phyloP scores from a whole-genome alignment of 306 rosid genomes.

The Dalbergia cochinchinensis region DNA sequence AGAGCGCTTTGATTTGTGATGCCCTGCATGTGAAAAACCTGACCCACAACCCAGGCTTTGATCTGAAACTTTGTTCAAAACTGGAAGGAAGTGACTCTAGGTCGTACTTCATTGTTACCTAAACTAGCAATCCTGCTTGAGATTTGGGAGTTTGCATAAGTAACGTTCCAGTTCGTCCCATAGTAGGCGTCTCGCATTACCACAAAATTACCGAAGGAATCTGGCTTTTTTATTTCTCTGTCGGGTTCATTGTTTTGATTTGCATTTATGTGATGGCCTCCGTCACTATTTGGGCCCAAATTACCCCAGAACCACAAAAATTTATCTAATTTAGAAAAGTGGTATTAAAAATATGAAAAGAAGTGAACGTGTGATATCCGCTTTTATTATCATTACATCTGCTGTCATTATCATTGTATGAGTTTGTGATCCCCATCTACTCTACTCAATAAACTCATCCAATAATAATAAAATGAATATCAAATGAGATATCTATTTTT shows the following conservation, averaged over 20 bases:
- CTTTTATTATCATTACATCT: too few species aligned
- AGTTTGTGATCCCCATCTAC: too few species aligned
- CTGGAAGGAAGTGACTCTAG: slow-evolving; percentile 32
- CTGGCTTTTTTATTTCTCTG: neutral
- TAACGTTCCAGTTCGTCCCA: slow-evolving; percentile 14
- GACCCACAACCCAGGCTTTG: slow-evolving; percentile 30
- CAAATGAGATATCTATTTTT: too few species aligned
- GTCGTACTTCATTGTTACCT: slow-evolving; percentile 35
- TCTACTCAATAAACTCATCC: too few species aligned
- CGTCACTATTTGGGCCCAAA: slow-evolving; percentile 1
- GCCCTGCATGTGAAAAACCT: slow-evolving; percentile 46
- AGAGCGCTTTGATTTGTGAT: neutral
- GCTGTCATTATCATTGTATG: too few species aligned
- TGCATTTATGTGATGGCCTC: slow-evolving; percentile 33
- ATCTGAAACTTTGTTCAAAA: slow-evolving; percentile 47
- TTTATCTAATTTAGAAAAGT: too few species aligned
- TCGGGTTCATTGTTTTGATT: neutral
- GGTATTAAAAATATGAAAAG: neutral
- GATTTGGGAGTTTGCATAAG: neutral
- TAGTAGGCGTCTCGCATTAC: neutral
- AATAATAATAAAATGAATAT: too few species aligned
- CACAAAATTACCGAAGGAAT: slow-evolving; percentile 34
- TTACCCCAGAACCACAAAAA: too few species aligned
- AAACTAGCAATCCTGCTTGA: slow-evolving; percentile 35
- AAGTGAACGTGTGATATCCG: too few species aligned